Evolutionary conservation across 2,329 filamentous ascomycete species (phyloP), one percentile per base, ranked within the genome.

Genomic region (Sporothrix euskadiensis): DNA sequence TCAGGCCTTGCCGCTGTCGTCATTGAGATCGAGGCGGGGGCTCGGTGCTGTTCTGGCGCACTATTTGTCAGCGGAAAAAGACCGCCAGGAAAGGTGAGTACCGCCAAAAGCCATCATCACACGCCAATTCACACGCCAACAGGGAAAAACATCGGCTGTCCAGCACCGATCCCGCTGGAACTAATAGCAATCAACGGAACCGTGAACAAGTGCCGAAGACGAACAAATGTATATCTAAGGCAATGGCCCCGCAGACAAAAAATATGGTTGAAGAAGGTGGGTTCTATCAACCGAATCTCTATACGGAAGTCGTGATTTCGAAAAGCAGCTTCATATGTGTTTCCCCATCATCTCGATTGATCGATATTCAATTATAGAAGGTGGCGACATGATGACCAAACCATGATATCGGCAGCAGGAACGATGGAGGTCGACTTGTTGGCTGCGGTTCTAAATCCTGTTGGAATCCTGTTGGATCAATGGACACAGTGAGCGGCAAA

Each of bases 1-100:
- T 10, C 65, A 63, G 65, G 65, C 32, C 16, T 39, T 73, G 39
- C 61, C 72, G n/a, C 69, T 74, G 68, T 75, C 59, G 73, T 73
- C 70, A 73, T 80, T 63, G 73, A 39, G 47, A 35, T 19, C 57
- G 26, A 52, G 59, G 66, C 9, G 72, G 54, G 54, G 49, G 9
- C n/a, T n/a, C 41, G 59, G 54, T 30, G 54, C 44, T 47, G 10
- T n/a, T 10, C 26, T 57, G 22, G 63, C n/a, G 61, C n/a, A 44
- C 39, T 44, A 44, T 66, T 47, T 68, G 63, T 41, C 39, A 39
- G 26, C 71, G 22, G 7, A n/a, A 12, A 39, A 52, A 63, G 41
- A 44, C 39, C 22, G 41, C 39, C 41, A 52, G 32, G 47, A 4
- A 19, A 26, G 35, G 12, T 14, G 12, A 14, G 41, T 44, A 44